These are phyloP conservation scores for Trichocomaceae sp. DNA, from an alignment of 2,329 filamentous ascomycete species.

Conservation along the genomic window DNA sequence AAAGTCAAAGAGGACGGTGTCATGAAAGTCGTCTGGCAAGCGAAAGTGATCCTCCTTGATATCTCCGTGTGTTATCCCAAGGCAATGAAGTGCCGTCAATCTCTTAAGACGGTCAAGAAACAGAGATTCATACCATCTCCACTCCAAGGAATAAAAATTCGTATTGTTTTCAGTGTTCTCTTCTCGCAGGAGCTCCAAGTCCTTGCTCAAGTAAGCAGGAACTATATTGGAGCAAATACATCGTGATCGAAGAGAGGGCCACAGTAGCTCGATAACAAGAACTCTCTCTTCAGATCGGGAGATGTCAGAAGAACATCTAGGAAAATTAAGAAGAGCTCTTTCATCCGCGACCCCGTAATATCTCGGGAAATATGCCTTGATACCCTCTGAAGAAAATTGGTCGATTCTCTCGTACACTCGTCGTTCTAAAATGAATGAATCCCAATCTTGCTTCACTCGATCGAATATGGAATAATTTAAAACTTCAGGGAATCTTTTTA, in stretches of 20 bases:
- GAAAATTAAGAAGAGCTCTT: too few species aligned
- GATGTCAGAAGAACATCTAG: too few species aligned
- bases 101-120: slow-evolving; percentile 13
- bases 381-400: neutral
- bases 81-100: slow-evolving; percentile 11
- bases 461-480: neutral
- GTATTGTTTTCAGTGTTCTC: neutral
- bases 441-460: neutral
- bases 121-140: slow-evolving; percentile 13
- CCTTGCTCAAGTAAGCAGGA: neutral
- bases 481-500: neutral
- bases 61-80: slow-evolving; percentile 15
- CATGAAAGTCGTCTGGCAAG: slow-evolving; percentile 15
- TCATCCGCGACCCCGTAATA: neutral
- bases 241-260: neutral
- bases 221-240: slow-evolving; percentile 5
- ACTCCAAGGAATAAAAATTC: slow-evolving; percentile 11
- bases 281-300: neutral
- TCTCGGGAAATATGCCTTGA: slow-evolving; percentile 1
- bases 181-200: neutral
- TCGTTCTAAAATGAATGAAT: slow-evolving; percentile 5
- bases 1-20: slow-evolving; percentile 16
- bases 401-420: slow-evolving; percentile 3
- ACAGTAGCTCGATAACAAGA: slow-evolving; percentile 1
- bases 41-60: slow-evolving; percentile 16